Conservation (phyloP, 805 yeast genomes). For the Candida vaughaniae region DNA sequence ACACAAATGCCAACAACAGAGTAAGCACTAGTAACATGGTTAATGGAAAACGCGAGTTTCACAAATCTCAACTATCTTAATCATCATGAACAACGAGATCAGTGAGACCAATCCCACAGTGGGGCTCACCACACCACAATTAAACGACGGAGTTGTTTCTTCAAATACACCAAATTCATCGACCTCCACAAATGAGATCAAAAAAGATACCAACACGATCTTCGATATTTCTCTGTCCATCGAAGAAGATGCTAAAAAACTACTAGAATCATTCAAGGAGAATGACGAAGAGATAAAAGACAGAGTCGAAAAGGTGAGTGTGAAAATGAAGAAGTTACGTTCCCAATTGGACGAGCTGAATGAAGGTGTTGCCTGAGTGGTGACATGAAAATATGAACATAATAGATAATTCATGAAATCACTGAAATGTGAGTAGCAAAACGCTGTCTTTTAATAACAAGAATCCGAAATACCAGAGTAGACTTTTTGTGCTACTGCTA, state of each 20-base stretch:
- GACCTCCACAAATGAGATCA: background rate
- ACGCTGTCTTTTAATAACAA: too few relatives aligned
- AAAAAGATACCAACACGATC: constrained; percentile 17
- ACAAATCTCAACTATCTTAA: too few relatives aligned
- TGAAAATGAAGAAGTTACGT: constrained; percentile 5
- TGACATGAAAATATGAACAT: too few relatives aligned
- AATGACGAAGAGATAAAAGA: constrained; percentile 28
- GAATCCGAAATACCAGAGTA: too few relatives aligned
- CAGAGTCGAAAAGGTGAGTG: constrained; percentile 23
- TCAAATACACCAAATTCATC: background rate
- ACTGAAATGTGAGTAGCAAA: too few relatives aligned
- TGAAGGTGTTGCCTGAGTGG: too few relatives aligned
- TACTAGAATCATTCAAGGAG: constrained; percentile 21
- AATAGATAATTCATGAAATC: too few relatives aligned
- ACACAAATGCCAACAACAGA: background rate
- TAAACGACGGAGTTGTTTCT: constrained; percentile 26
- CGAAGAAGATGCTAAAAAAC: constrained; percentile 23
- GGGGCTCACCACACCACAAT: constrained; percentile 35
- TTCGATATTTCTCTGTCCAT: constrained; percentile 36
- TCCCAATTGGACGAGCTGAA: constrained; percentile 5
- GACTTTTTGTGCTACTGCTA: too few relatives aligned
- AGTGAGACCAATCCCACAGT: constrained; percentile 7
- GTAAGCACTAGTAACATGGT: background rate
- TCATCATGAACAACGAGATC: constrained; percentile 4
- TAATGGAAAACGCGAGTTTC: too few relatives aligned